Evolutionary conservation across 1,139 yeast genomes (phyloP).

Genomic region (Sugiyamaella grinbergsii): DNA sequence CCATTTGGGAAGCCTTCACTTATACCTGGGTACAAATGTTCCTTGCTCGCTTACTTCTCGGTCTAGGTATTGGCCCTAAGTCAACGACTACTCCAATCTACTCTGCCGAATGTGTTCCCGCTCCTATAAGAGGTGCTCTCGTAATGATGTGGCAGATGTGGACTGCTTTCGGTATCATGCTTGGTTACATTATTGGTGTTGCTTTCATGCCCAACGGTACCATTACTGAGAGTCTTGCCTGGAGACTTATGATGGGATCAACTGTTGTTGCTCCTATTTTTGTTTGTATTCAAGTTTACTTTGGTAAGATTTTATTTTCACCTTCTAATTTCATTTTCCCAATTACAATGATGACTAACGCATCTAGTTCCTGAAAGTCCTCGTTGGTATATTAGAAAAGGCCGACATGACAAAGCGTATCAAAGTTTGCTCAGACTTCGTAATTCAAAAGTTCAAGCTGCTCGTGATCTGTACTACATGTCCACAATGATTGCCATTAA

Average conservation of each 20-base stretch:
- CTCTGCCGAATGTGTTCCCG: slow-evolving; percentile 80
- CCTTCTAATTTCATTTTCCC: neutral
- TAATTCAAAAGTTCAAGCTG: slow-evolving; percentile 60
- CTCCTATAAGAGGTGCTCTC: slow-evolving; percentile 72
- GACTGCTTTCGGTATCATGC: slow-evolving; percentile 84
- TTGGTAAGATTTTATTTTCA: slow-evolving; percentile 35
- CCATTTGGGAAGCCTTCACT: slow-evolving; percentile 77
- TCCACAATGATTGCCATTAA: slow-evolving; percentile 67
- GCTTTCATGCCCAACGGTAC: slow-evolving; percentile 56
- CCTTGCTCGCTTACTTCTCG: slow-evolving; percentile 69
- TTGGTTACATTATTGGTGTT: slow-evolving; percentile 71
- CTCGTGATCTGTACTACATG: slow-evolving; percentile 76
- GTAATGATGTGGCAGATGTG: slow-evolving; percentile 90
- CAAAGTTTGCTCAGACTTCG: slow-evolving; percentile 55
- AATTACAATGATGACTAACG: no score
- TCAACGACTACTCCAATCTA: slow-evolving; percentile 81
- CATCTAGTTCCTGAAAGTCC: slow-evolving; percentile 66
- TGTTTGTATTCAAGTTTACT: slow-evolving; percentile 67
- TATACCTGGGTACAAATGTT: slow-evolving; percentile 76
- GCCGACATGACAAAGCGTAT: slow-evolving; percentile 59
- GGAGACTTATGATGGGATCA: slow-evolving; percentile 83
- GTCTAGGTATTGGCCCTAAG: slow-evolving; percentile 79
- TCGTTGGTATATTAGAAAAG: slow-evolving; percentile 75
- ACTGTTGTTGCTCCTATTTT: slow-evolving; percentile 73
- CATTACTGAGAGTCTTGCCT: slow-evolving; percentile 55